Base-by-base conservation (phyloP, 1,284 basidiomycete species). In the Amylostereum areolatum region DNA sequence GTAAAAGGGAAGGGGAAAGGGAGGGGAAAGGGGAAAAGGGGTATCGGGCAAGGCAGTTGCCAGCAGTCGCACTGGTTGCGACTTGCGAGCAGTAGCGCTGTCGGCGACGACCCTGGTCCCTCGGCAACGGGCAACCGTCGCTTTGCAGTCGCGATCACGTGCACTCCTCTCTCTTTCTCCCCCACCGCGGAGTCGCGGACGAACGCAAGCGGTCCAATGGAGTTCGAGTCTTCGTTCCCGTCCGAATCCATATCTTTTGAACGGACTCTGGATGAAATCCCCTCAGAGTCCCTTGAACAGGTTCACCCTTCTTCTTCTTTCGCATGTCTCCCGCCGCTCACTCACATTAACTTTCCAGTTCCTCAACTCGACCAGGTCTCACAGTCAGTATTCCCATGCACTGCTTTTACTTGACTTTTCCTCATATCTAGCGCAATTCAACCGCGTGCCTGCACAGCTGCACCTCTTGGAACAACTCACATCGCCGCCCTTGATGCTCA, bases 221-320 rank as follows among this genome's bases (percentile, higher is more conserved):
- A 24, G 25, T 30, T 31, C 9, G 29, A 12, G 28, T n/a, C n/a
- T 18, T 18, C 18, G 18, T 18, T 18, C 18, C 18, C 18, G 18
- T 18, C 18, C 18, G 18, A 18, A 18, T 35, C 6, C n/a, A 25
- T 11, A 7, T 11, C 28, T 44, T 11, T 40, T 27, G 18, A 18
- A 18, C 27, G 29, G 11, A 29, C 30, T 10, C n/a, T 33, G 31
- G 6, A 33, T 12, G 39, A 50, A 37, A 54, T 52, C 47, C 48
- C 40, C 37, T 62, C 68, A 27, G 78, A 82, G 50, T 65, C 76
- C 39, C 69, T 83, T 12, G 67, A 75, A 54, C 56, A 68, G 41
- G 80, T 74, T 60, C 56, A 71, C 52, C 4, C 27, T 5, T 36
- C 25, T 45, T 37, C 35, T 32, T 4, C 28, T 28, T 37, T 43